These are phyloP conservation scores for Cutaneotrichosporon daszewskae DNA, from an alignment of 1,284 basidiomycete genomes.

Conservation along the genomic window DNA sequence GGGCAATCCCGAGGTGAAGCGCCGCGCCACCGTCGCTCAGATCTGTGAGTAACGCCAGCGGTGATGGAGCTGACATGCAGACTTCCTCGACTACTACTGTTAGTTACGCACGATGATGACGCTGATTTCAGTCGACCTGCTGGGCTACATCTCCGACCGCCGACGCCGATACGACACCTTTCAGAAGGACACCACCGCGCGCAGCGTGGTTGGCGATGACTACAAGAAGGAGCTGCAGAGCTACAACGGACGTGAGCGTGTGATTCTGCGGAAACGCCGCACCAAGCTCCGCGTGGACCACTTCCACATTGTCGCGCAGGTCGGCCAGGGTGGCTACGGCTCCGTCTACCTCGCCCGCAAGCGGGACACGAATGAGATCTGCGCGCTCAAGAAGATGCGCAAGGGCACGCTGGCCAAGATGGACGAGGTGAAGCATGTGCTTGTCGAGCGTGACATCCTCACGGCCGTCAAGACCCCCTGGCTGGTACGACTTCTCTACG, in stretches of 20 bases:
- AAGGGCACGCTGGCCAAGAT: conserved; percentile 90
- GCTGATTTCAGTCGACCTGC: conserved; percentile 58
- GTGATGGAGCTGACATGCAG: conserved; percentile 47
- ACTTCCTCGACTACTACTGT: conserved; percentile 89
- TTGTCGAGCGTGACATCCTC: conserved; percentile 93
- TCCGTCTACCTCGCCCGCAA: conserved; percentile 91
- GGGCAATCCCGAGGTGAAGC: conserved; percentile 74
- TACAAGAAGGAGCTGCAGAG: conserved; percentile 77
- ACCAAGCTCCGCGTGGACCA: conserved; percentile 82
- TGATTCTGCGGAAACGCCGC: conserved; percentile 76
- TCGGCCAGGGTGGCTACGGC: conserved; percentile 94
- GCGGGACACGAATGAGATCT: conserved; percentile 84
- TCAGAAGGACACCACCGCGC: conserved; percentile 69
- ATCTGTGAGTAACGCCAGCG: conserved; percentile 58
- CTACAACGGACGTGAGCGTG: conserved; percentile 85
- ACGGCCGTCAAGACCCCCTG: conserved; percentile 93
- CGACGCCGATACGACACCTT: conserved; percentile 76
- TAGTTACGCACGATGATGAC: conserved; percentile 2
- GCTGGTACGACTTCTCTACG: conserved; percentile 86
- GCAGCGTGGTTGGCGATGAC: conserved; percentile 57
- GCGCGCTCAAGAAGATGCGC: conserved; percentile 91
- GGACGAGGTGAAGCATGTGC: conserved; percentile 88
- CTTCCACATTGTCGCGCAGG: conserved; percentile 91
- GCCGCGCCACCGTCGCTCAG: conserved; percentile 92
- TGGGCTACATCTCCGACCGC: conserved; percentile 77